Percentiles rank a stretch among this genome's conserved stretches.
These are phyloP conservation scores for Verticillium zaregamsianum DNA, from an alignment of 2,329 filamentous ascomycete species.

Conservation along the genomic window DNA sequence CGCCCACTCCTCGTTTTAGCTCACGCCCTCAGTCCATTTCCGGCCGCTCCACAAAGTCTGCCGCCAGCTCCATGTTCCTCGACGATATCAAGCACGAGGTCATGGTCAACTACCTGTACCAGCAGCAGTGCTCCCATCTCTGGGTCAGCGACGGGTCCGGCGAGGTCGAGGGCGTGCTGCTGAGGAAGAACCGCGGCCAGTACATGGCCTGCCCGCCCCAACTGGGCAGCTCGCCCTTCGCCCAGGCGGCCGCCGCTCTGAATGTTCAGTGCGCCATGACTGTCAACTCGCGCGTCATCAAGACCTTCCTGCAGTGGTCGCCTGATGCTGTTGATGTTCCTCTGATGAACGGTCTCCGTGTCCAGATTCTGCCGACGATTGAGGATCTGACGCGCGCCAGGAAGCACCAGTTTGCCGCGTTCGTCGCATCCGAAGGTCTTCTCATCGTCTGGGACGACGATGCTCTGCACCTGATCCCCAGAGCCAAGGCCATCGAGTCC, in stretches of 20 bases:
- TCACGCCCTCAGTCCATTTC: slow-evolving; percentile 51
- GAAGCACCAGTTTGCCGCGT: slow-evolving; percentile 78
- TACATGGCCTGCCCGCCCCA: slow-evolving; percentile 72
- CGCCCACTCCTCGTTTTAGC: slow-evolving; percentile 41
- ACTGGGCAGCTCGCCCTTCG: slow-evolving; percentile 59
- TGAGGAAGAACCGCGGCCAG: slow-evolving; percentile 62
- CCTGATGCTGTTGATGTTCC: slow-evolving; percentile 72
- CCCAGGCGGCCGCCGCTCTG: slow-evolving; percentile 60
- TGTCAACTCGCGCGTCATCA: slow-evolving; percentile 74
- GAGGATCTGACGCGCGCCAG: slow-evolving; percentile 66
- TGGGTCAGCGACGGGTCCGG: slow-evolving; percentile 70
- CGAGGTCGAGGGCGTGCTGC: slow-evolving; percentile 66
- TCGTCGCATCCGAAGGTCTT: slow-evolving; percentile 66
- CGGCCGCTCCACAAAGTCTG: slow-evolving; percentile 40
- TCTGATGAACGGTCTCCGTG: slow-evolving; percentile 69
- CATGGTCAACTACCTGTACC: slow-evolving; percentile 79
- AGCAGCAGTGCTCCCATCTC: slow-evolving; percentile 70
- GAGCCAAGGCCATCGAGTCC: slow-evolving; percentile 68
- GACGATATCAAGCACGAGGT: slow-evolving; percentile 77
- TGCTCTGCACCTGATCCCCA: slow-evolving; percentile 62
- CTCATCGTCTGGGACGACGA: slow-evolving; percentile 83
- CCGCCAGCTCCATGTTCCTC: slow-evolving; percentile 50
- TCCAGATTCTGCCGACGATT: slow-evolving; percentile 70
- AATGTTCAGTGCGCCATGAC: slow-evolving; percentile 79
- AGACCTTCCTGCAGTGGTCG: slow-evolving; percentile 70